phyloP scores from a whole-genome alignment of 2,329 filamentous ascomycete species.

The Hypocrella siamensis region DNA sequence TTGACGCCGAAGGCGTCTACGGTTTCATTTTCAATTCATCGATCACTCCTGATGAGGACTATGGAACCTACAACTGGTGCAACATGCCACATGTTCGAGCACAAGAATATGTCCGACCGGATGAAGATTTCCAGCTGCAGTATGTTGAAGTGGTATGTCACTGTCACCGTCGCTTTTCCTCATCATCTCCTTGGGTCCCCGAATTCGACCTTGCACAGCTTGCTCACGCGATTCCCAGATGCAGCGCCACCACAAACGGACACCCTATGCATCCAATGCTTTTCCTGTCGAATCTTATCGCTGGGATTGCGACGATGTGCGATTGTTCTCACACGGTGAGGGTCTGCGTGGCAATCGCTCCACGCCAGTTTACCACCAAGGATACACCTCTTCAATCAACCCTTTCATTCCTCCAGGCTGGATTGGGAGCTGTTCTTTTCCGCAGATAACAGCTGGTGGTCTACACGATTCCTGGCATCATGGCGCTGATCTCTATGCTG shows the following conservation, averaged over 20 bases:
- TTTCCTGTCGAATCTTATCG: slow-evolving; percentile 58
- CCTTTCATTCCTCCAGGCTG: slow-evolving; percentile 53
- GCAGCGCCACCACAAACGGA: slow-evolving; percentile 74
- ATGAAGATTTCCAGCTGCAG: slow-evolving; percentile 42
- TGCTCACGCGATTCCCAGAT: slow-evolving; percentile 34
- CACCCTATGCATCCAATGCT: slow-evolving; percentile 61
- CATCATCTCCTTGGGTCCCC: neutral
- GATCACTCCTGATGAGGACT: slow-evolving; percentile 33
- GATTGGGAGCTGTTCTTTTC: slow-evolving; percentile 63
- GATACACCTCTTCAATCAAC: slow-evolving; percentile 45
- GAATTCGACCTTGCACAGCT: neutral
- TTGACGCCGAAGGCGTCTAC: slow-evolving; percentile 47
- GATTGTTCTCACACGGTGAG: slow-evolving; percentile 53
- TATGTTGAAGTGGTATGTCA: slow-evolving; percentile 58
- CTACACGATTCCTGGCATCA: slow-evolving; percentile 63
- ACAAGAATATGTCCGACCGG: slow-evolving; percentile 43
- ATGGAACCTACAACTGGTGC: slow-evolving; percentile 64
- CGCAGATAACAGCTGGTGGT: slow-evolving; percentile 59
- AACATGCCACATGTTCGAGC: slow-evolving; percentile 75
- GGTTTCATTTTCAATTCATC: slow-evolving; percentile 63
- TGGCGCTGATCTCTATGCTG: slow-evolving; percentile 59
- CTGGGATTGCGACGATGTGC: slow-evolving; percentile 59
- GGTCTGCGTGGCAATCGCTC: slow-evolving; percentile 33
- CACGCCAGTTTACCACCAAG: slow-evolving; percentile 48
- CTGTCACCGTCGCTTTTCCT: neutral